phyloP scores from a whole-genome alignment of 2,329 filamentous ascomycete genomes.

The Verticillium nubilum region DNA sequence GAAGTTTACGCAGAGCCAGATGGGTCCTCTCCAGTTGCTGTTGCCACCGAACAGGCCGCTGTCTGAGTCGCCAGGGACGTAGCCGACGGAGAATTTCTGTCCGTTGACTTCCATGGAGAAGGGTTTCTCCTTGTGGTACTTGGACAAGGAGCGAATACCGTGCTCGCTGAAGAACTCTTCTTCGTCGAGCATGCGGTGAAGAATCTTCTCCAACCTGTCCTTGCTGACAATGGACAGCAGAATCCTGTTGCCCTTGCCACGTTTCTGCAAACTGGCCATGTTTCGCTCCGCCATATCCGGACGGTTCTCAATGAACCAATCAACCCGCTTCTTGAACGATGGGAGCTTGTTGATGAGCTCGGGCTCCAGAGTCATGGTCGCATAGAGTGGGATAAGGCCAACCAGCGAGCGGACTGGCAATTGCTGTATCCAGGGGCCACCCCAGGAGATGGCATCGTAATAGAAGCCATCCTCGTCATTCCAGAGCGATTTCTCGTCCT shows the following conservation, averaged over 20 bases:
- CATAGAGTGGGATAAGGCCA: constrained; percentile 88
- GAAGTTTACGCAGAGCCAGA: constrained; percentile 96
- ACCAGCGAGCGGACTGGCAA: constrained; percentile 88
- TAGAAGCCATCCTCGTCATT: constrained; percentile 97
- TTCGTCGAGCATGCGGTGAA: constrained; percentile 89
- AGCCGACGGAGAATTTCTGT: constrained; percentile 80
- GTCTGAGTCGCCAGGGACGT: constrained; percentile 93
- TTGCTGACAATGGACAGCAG: constrained; percentile 88
- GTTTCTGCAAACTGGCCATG: constrained; percentile 86
- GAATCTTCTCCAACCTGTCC: constrained; percentile 82
- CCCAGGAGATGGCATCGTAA: constrained; percentile 97
- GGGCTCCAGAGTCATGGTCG: constrained; percentile 85
- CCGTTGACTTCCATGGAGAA: constrained; percentile 96
- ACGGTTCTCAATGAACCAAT: constrained; percentile 91
- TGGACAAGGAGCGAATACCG: constrained; percentile 87
- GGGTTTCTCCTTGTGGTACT: constrained; percentile 83
- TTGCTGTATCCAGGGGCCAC: constrained; percentile 88
- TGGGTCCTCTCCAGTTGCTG: constrained; percentile 95
- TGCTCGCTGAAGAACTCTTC: constrained; percentile 87
- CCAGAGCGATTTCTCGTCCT: constrained; percentile 80
- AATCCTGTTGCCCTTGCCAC: constrained; percentile 85
- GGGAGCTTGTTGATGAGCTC: constrained; percentile 90
- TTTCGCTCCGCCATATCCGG: constrained; percentile 86
- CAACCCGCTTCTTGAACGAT: constrained; percentile 83
- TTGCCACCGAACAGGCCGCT: constrained; percentile 93